Evolutionary conservation across 345 rosid species (phyloP), one percentile per base, ranked within the genome.

Genomic region (Acer saccharum): DNA sequence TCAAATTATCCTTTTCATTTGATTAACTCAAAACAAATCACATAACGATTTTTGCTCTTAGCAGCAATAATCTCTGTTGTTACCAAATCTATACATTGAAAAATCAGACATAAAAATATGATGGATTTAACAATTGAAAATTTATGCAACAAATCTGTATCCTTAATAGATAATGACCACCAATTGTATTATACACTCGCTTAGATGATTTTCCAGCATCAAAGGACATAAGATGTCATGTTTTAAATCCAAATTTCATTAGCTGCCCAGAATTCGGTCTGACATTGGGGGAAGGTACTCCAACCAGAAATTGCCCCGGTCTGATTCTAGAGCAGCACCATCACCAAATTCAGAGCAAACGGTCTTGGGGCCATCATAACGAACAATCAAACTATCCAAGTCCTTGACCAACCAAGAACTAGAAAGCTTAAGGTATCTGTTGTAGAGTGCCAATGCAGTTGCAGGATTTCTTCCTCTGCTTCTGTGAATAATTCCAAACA

Each of bases 361-460:
- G 71, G 65, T 76, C 74, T 55, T 29, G 58, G 87, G 87, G 10
- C 87, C 84, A 78, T 84, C 84, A 54, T 84, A 84, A n/a, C 21
- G 68, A 32, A 73, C n/a, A 17, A 66, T 55, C 54, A 7, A 48
- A 62, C 73, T 72, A 18, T 35, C 41, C 3, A 71, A 57, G 14
- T 80, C 55, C 72, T 68, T 67, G 62, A 80, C 81, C 81, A 76
- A 81, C 87, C 86, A 86, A 7, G 84, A 76, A 67, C 79, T 54
- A 11, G 87, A 76, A 76, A 82, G 87, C 83, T 80, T 80, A 46
- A 70, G 29, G 58, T 82, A 80, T 43, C 61, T 63, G 78, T 78
- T 21, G 74, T 86, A 81, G 27, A 86, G 86, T 39, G 80, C 82
- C 62, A 86, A 67, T 50, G 78, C 76, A 64, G 80, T 43, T 61